Evolutionary conservation across 345 rosid species (phyloP), one percentile per base, ranked within the genome.

Genomic region (Cardamine chenopodiifolia): DNA sequence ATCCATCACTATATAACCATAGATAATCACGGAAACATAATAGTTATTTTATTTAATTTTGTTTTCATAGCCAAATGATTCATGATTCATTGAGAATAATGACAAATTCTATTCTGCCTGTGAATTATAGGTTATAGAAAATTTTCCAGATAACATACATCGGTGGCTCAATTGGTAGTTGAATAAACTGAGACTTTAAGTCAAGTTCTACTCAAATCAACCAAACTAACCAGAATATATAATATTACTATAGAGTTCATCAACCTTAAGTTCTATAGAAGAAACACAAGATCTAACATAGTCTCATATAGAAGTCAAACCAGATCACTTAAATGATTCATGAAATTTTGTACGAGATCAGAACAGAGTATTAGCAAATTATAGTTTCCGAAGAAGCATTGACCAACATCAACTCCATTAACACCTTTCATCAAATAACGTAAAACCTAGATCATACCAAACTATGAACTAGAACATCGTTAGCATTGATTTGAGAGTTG

Each of bases 361-460:
- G 47, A 73, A 63, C 65, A 73, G 78, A 56, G 66, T 55, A 45
- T 40, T n/a, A 4, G 53, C 53, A 61, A 50, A 50, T 0, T 15
- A 3, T 9, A 22, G 53, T 63, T 53, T 54, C 44, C 0, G 8
- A 29, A 73, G 22, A n/a, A n/a, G n/a, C 56, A 37, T 50, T 62
- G 48, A 72, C 23, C 62, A 62, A 19, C 61, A 56, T 54, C 37
- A 66, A 57, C 20, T 56, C n/a, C 3, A 65, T 29, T 23, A 55
- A 6, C 28, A 15, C 22, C 11, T 50, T 71, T 47, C 26, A 61
- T 34, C 6, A 23, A 28, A 32, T 40, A 28, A 4, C 55, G 8
- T 35, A 18, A 23, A 53, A 11, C 17, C 26, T 40, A 40, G 5
- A 8, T 9, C 14, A 25, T 19, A 10, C 18, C 63, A 19, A 45